Percentiles rank a stretch among this genome's conserved stretches.
phyloP scores from a whole-genome alignment of 1,284 basidiomycete genomes.

The Rhodotorula sp. region DNA sequence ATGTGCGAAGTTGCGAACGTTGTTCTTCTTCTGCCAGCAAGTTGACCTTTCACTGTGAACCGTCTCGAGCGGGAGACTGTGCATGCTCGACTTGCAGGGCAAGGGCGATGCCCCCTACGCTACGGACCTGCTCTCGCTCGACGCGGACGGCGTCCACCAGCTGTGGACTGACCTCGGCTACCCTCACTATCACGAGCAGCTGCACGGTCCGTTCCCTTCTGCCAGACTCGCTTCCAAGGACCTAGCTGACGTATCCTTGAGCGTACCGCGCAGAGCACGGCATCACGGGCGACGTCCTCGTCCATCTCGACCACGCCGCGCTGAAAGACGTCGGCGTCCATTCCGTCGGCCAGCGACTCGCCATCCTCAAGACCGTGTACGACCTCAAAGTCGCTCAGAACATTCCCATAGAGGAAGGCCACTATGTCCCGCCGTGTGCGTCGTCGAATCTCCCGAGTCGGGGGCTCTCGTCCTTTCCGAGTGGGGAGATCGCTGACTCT shows the following conservation, averaged over 20 bases:
- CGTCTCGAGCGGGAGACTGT: too few species aligned
- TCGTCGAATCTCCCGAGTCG: not conserved
- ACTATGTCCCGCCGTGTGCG: constrained; percentile 70
- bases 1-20: too few species aligned
- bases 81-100: constrained; percentile 13
- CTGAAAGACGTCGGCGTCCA: constrained; percentile 80
- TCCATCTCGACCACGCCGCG: constrained; percentile 73
- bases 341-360: constrained; percentile 76
- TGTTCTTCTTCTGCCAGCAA: too few species aligned
- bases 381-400: constrained; percentile 77
- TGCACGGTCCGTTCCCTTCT: constrained; percentile 53
- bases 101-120: constrained; percentile 4
- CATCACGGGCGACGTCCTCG: constrained; percentile 83
- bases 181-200: constrained; percentile 68
- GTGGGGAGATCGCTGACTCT: not conserved
- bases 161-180: constrained; percentile 74
- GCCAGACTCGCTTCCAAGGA: too few species aligned
- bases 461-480: not conserved
- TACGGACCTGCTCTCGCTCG: constrained; percentile 67
- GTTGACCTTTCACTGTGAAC: too few species aligned
- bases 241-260: too few species aligned
- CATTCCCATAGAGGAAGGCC: constrained; percentile 76
- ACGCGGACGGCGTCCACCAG: constrained; percentile 72
- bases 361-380: constrained; percentile 86
- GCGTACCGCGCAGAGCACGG: constrained; percentile 76